Evolutionary conservation across 306 rosid species (phyloP), one percentile per base, ranked within the genome.

Genomic region (Delonix regia): DNA sequence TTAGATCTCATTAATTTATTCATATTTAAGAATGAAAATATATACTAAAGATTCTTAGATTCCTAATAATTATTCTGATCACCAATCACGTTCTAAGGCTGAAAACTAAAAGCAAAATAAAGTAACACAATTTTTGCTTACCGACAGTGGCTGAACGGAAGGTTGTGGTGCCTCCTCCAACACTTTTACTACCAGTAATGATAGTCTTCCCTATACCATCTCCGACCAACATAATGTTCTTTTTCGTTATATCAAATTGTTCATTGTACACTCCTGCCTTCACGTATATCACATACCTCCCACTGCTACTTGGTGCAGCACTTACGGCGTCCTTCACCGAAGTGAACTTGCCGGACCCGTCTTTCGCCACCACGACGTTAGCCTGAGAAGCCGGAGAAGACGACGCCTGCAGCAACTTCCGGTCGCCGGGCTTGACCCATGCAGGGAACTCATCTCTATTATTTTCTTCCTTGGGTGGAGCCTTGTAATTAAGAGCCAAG

Each of bases 71-170:
- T 9, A 11, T 42, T 3, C 9, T 4, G 5, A 39, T 39, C 44
- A 39, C 6, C 38, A 2, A 2, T 42, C 7, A 9, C 48, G 9
- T 11, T 9, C 48, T 42, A 9, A 9, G 13, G 13, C 14, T 42
- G 48, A 2, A 34, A 34, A 2, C 1, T 42, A 2, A 48, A 48
- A 13, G 16, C 18, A 1, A n/a, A 52, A 52, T 25, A 52, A 2
- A 49, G 18, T 48, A 15, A 51, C 6, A n/a, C n/a, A n/a, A 51
- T 56, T 7, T 39, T 24, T 47, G 6, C 92, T 88, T 90, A 94
- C 98, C 96, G 12, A 94, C 94, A 15, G 97, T 94, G 21, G 98
- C 97, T 8, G 98, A 91, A n/a, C n/a, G n/a, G n/a, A n/a, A n/a
- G n/a, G n/a, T n/a, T n/a, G n/a, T n/a, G n/a, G n/a, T n/a, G n/a